These are phyloP conservation scores for Thalassiosira mediterranea DNA, from an alignment of 352 stramenopile species.

Conservation along the genomic window DNA sequence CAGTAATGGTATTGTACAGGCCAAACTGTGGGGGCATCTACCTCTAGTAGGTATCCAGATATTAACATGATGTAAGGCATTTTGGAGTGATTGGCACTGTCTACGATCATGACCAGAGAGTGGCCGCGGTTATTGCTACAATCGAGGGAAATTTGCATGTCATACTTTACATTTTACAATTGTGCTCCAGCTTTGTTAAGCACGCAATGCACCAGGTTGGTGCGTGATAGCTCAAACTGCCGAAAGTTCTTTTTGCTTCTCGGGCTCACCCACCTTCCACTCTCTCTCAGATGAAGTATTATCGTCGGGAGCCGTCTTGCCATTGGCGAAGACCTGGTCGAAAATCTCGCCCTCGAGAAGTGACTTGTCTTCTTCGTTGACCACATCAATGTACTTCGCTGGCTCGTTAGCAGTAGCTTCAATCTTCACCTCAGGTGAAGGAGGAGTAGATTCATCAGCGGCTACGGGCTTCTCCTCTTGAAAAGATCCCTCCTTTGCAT, in stretches of 20 bases:
- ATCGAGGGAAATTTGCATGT: too few relatives aligned
- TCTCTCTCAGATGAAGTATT: slow-evolving; percentile 40
- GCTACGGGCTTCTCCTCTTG: slow-evolving; percentile 60
- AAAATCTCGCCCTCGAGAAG: slow-evolving; percentile 58
- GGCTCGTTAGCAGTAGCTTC: slow-evolving; percentile 12
- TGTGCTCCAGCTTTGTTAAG: too few relatives aligned
- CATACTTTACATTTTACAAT: too few relatives aligned
- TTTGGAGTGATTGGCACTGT: too few relatives aligned
- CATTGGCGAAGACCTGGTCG: slow-evolving; percentile 62
- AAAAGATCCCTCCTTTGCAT: slow-evolving; percentile 72
- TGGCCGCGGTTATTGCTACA: too few relatives aligned
- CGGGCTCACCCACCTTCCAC: slow-evolving; percentile 48
- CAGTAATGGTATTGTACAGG: too few relatives aligned
- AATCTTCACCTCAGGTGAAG: slow-evolving; percentile 1
- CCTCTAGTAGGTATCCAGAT: too few relatives aligned
- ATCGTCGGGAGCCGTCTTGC: slow-evolving; percentile 30
- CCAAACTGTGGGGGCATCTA: too few relatives aligned
- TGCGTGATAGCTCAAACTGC: too few relatives aligned
- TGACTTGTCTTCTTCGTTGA: slow-evolving; percentile 42
- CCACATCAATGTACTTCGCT: slow-evolving; percentile 37
- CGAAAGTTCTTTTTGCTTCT: slow-evolving; percentile 49
- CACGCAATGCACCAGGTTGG: too few relatives aligned
- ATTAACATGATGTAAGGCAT: too few relatives aligned
- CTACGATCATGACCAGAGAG: too few relatives aligned
- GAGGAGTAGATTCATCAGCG: slow-evolving; percentile 3